phyloP scores from a whole-genome alignment of 2,329 filamentous ascomycete genomes.

The Aspergillus fructus region DNA sequence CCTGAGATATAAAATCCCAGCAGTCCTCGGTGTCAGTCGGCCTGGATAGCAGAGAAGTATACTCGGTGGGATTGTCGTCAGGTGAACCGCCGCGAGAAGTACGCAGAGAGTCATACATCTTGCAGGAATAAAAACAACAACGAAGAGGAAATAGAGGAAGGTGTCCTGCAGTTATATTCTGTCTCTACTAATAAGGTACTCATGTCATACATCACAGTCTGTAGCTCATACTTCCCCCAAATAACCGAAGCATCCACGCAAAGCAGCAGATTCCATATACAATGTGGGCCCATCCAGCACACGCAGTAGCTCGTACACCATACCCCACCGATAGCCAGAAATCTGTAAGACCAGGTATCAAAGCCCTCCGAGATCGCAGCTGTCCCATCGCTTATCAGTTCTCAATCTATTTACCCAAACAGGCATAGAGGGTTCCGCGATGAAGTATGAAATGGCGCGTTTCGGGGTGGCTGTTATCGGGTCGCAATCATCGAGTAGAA shows the following conservation, averaged over 20 bases:
- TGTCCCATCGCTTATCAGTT: neutral
- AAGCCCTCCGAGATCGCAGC: neutral
- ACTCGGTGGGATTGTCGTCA: conserved; percentile 19
- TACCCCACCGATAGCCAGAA: neutral
- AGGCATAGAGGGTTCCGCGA: neutral
- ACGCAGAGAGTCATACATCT: conserved; percentile 12
- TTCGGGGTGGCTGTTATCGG: neutral
- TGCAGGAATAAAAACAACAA: neutral
- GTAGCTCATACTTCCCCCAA: neutral
- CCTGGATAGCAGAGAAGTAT: conserved; percentile 30
- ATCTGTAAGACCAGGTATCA: neutral
- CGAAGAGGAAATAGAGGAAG: neutral
- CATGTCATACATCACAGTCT: neutral
- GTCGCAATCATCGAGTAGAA: neutral
- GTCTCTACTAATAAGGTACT: neutral
- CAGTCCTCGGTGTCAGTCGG: conserved; percentile 13
- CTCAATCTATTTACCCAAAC: conserved; percentile 7
- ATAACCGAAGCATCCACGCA: neutral
- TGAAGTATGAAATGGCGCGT: neutral
- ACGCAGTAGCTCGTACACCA: neutral
- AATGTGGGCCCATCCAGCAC: neutral
- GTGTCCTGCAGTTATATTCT: neutral
- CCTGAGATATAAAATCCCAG: conserved; percentile 11
- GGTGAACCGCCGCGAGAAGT: neutral
- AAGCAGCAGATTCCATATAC: neutral